Conservation (phyloP, 1,284 basidiomycete species). For the Crucibulum parvulum region DNA sequence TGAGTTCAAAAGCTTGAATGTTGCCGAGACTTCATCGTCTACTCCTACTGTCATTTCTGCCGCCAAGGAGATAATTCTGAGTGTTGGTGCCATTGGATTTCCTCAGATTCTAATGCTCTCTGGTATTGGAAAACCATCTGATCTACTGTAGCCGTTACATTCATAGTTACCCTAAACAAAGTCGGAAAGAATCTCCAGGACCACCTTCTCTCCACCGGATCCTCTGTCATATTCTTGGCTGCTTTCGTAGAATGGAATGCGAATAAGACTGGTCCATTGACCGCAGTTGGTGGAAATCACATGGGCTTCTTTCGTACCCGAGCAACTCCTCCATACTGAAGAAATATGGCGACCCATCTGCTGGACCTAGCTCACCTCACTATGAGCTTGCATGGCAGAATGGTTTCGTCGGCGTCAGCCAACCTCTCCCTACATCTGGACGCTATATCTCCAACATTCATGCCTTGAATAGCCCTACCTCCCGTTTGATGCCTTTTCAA, state of each 20-base stretch:
- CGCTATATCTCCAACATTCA: neutral
- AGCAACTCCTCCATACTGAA: conserved; percentile 16
- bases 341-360: conserved; percentile 16
- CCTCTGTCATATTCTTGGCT: neutral
- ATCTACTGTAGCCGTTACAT: conserved; percentile 16
- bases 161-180: conserved; percentile 18
- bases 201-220: conserved; percentile 16
- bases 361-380: conserved; percentile 22
- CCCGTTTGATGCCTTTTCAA: neutral
- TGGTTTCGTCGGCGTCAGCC: neutral
- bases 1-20: conserved; percentile 23
- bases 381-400: conserved; percentile 14
- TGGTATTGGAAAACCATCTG: conserved; percentile 23
- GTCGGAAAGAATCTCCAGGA: conserved; percentile 30
- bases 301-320: conserved; percentile 16
- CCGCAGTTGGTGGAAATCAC: conserved; percentile 7
- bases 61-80: conserved; percentile 27
- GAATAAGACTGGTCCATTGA: conserved; percentile 17
- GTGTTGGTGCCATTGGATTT: conserved; percentile 25
- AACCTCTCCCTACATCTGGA: neutral
- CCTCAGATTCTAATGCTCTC: conserved; percentile 27
- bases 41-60: conserved; percentile 9
- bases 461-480: neutral
- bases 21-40: conserved; percentile 15
- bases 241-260: conserved; percentile 16